phyloP scores from a whole-genome alignment of 225 moss, liverwort and hornwort genomes.

The Asterella californica region DNA sequence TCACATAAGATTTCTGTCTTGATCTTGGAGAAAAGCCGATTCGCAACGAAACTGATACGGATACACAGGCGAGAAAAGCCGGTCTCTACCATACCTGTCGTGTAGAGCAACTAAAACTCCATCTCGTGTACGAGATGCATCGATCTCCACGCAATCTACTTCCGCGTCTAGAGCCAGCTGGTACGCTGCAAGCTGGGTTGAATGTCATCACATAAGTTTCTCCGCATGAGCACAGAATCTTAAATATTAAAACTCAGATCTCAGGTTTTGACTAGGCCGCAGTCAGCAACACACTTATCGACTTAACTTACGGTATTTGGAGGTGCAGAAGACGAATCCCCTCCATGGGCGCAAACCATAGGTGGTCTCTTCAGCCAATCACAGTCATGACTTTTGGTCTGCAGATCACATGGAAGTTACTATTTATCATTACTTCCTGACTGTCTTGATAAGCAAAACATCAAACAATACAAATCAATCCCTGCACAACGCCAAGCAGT shows the following conservation, averaged over 20 bases:
- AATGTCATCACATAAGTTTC: not conserved
- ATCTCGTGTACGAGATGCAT: conserved; percentile 82
- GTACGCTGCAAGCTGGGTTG: conserved; percentile 70
- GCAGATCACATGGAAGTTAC: conserved; percentile 4
- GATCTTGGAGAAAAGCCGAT: not conserved
- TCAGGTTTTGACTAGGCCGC: not conserved
- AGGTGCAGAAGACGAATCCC: conserved; percentile 80
- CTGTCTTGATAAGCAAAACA: not conserved
- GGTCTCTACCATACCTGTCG: conserved; percentile 61
- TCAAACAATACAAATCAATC: not conserved
- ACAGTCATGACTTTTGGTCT: conserved; percentile 53
- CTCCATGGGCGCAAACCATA: conserved; percentile 93
- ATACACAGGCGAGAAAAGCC: conserved; percentile 25
- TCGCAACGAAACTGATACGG: conserved; percentile 19
- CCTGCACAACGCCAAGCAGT: not conserved
- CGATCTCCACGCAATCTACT: conserved; percentile 91
- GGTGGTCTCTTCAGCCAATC: conserved; percentile 79
- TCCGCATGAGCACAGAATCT: not conserved
- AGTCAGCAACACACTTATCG: not conserved
- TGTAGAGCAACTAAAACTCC: conserved; percentile 91
- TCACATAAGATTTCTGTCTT: not conserved
- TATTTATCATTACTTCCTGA: not conserved
- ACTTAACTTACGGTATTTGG: conserved; percentile 69
- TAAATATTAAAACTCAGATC: not conserved
- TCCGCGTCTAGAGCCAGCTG: conserved; percentile 73